A percentile compares a stretch with the other conserved stretches of the same genome.
phyloP scores from a whole-genome alignment of 1,139 yeast genomes.

The Lodderomyces parapsilosis region DNA sequence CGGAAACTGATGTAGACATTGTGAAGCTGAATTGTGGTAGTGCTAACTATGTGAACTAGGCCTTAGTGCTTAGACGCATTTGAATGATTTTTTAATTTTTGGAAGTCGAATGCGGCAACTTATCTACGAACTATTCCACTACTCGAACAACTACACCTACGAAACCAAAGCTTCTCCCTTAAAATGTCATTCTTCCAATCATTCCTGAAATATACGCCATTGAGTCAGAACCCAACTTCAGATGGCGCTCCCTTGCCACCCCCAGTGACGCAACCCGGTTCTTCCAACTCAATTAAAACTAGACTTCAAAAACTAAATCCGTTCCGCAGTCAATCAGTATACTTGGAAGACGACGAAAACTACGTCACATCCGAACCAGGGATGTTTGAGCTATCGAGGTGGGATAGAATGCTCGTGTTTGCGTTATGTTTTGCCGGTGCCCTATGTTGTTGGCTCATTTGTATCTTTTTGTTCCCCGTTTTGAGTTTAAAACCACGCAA shows the following conservation, averaged over 20 bases:
- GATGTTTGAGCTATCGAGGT: constrained; percentile 49
- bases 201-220: constrained; percentile 30
- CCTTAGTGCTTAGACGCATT: no score
- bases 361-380: constrained; percentile 49
- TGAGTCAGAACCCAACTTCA: constrained; percentile 34
- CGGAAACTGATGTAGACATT: constrained; percentile 9
- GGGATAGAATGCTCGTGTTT: constrained; percentile 61
- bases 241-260: constrained; percentile 37
- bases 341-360: constrained; percentile 44
- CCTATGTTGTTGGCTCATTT: constrained; percentile 50
- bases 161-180: no score
- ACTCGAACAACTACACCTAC: no score
- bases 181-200: constrained; percentile 40
- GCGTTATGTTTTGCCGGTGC: constrained; percentile 57
- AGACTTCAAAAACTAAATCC: constrained; percentile 41
- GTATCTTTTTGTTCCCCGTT: constrained; percentile 57
- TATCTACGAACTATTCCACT: no score
- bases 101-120: no score
- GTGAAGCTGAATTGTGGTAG: not conserved
- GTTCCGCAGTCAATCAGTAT: constrained; percentile 35
- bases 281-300: constrained; percentile 23
- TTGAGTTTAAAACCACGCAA: constrained; percentile 56
- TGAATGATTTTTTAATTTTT: no score
- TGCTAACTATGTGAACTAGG: no score
- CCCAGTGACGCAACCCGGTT: constrained; percentile 30